Base-by-base conservation (phyloP, 306 rosid species). In the Cicer bijugum region DNA sequence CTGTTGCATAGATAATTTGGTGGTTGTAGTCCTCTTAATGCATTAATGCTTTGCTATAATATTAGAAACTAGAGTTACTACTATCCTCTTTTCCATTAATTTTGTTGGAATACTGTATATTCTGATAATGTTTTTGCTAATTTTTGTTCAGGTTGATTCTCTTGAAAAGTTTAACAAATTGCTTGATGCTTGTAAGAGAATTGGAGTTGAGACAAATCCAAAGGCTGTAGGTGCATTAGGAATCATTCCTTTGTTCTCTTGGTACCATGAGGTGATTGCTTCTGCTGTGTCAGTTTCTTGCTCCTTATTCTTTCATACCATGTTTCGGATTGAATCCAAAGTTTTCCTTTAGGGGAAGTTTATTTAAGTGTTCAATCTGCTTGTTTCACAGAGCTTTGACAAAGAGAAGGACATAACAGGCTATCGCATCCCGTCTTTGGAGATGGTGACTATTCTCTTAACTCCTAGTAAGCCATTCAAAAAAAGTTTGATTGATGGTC, bases 191-290 rank as follows among this genome's bases (percentile, higher is more conserved):
- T 92, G 98, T 61, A 72, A 78, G 74, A 76, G 75, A 56, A 88
- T 92, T 72, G 98, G 90, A 83, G 88, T 92, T 61, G 89, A 84
- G 83, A 87, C 93, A 82, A 86, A 67, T 73, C 92, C 96, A 8
- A 76, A 62, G 76, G 80, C 42, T 80, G 52, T 88, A 40, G 87
- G 89, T 80, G 83, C 83, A 77, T 76, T 92, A 81, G 98, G 98
- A 81, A 90, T 92, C 82, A 80, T 92, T 82, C 98, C 98, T 77
- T 63, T 92, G 83, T 85, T 85, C 90, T 92, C 98, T 75, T 90
- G 98, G 98, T 90, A 92, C 82, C 98, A 92, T 55, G 92, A 90
- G 96, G 98, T 88, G 86, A 85, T 76, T 82, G 44, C 40, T 78
- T 59, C 14, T 39, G 14, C 14, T n/a, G n/a, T 70, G 61, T 52